A percentile compares a stretch with the other conserved stretches of the same genome.
These are phyloP conservation scores for Lunasporangiospora selenospora DNA, from an alignment of 192 early-diverging fungal species.

Conservation along the genomic window DNA sequence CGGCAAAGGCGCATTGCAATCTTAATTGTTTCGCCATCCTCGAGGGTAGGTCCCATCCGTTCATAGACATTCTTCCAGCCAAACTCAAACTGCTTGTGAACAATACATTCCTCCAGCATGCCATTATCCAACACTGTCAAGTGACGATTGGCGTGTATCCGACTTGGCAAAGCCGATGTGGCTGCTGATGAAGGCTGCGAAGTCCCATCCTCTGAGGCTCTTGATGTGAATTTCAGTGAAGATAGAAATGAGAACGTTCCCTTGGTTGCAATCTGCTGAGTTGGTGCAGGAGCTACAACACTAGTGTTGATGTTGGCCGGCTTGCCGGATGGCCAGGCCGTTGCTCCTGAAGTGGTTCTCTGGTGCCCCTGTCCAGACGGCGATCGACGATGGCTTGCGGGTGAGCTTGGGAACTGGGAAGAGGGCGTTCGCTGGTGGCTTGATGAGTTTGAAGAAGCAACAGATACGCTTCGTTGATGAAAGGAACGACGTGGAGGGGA, in stretches of 20 bases:
- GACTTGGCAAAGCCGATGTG: slow-evolving; percentile 25
- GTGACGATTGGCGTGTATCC: slow-evolving; percentile 25
- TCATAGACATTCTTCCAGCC: slow-evolving; percentile 42
- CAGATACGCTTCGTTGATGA: neutral
- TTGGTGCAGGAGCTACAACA: neutral
- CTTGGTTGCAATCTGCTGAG: neutral
- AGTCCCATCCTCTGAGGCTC: neutral
- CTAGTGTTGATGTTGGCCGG: slow-evolving; percentile 4
- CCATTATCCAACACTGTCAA: slow-evolving; percentile 34
- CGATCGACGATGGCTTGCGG: slow-evolving; percentile 13
- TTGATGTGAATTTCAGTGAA: slow-evolving; percentile 31
- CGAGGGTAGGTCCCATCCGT: slow-evolving; percentile 32
- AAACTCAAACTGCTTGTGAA: slow-evolving; percentile 36
- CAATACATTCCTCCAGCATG: slow-evolving; percentile 42
- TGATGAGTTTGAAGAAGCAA: slow-evolving; percentile 23
- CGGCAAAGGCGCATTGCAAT: slow-evolving; percentile 44
- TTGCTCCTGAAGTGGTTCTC: slow-evolving; percentile 9
- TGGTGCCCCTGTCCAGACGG: slow-evolving; percentile 28
- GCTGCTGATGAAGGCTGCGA: neutral
- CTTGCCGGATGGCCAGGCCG: slow-evolving; percentile 36
- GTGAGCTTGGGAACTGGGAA: neutral
- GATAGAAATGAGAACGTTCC: slow-evolving; percentile 32
- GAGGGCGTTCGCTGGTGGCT: slow-evolving; percentile 20
- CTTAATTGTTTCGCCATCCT: slow-evolving; percentile 29
- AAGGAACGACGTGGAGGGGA: neutral